phyloP scores from a whole-genome alignment of 306 rosid species.

The Vigna angularis region DNA sequence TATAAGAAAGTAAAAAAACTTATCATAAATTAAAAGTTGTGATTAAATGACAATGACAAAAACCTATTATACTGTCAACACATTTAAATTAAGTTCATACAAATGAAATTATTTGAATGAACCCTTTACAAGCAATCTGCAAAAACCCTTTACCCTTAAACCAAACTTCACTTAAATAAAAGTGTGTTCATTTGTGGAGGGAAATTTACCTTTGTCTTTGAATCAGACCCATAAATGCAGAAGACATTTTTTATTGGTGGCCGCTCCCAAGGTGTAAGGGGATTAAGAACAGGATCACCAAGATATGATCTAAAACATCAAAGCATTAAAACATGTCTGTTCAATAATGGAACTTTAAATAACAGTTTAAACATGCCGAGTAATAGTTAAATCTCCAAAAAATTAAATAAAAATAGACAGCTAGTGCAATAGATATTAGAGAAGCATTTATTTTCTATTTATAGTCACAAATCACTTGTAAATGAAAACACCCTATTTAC shows the following conservation, averaged over 20 bases:
- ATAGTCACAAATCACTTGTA: constrained; percentile 20
- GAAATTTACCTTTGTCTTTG: constrained; percentile 83
- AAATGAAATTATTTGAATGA: neutral
- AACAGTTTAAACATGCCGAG: constrained; percentile 8
- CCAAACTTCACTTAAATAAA: constrained; percentile 18
- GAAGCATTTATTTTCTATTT: neutral
- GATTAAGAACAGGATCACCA: constrained; percentile 86
- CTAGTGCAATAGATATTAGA: constrained; percentile 4
- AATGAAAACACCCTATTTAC: constrained; percentile 1
- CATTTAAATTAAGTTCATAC: constrained; percentile 3
- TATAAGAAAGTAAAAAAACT: neutral
- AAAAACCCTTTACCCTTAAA: neutral
- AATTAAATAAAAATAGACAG: constrained; percentile 4
- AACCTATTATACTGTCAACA: neutral
- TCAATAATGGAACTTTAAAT: constrained; percentile 36
- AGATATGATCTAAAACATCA: constrained; percentile 78
- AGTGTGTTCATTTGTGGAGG: constrained; percentile 30
- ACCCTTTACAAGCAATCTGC: neutral
- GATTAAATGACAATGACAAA: neutral
- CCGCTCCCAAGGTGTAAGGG: constrained; percentile 97
- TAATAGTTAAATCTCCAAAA: constrained; percentile 7
- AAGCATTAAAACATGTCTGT: constrained; percentile 37
- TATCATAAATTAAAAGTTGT: neutral
- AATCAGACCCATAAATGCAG: constrained; percentile 86
- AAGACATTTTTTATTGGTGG: constrained; percentile 93